Conservation (phyloP, 306 rosid species). For the Pterocarpus macrocarpus region DNA sequence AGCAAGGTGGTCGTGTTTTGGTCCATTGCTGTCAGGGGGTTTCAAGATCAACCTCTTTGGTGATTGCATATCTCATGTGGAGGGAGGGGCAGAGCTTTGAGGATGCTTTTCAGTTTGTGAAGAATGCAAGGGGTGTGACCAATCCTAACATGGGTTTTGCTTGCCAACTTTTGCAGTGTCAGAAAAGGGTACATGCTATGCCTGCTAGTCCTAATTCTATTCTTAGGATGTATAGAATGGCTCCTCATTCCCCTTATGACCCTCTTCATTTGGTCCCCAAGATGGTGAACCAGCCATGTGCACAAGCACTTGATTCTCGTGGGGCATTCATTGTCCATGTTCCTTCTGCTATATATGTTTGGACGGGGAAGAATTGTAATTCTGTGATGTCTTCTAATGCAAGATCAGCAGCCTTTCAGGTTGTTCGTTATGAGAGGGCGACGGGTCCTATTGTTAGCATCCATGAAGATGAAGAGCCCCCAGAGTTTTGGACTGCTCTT, state of each 20-base stretch:
- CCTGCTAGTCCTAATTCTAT: constrained; percentile 86
- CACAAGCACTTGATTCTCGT: constrained; percentile 85
- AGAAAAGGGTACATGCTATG: constrained; percentile 86
- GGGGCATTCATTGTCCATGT: constrained; percentile 89
- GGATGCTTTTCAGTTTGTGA: constrained; percentile 90
- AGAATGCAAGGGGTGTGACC: constrained; percentile 91
- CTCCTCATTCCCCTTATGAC: constrained; percentile 92
- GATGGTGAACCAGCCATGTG: constrained; percentile 62
- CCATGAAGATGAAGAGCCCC: constrained; percentile 78
- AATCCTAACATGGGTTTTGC: constrained; percentile 96
- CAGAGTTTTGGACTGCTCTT: constrained; percentile 82
- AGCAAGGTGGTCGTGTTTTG: constrained; percentile 84
- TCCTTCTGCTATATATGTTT: constrained; percentile 82
- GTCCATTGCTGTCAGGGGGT: constrained; percentile 97
- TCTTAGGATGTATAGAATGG: constrained; percentile 88
- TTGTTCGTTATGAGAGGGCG: constrained; percentile 79
- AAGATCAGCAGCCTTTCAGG: constrained; percentile 73
- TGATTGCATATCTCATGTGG: constrained; percentile 98
- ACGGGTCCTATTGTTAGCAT: constrained; percentile 61
- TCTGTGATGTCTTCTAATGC: constrained; percentile 71
- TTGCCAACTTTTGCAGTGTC: constrained; percentile 90
- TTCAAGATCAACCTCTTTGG: constrained; percentile 86
- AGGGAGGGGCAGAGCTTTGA: constrained; percentile 88
- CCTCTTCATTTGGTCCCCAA: constrained; percentile 96
- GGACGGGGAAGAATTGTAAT: constrained; percentile 75